These are phyloP conservation scores for Fusarium albidum DNA, from an alignment of 2,329 filamentous ascomycete species.

Conservation along the genomic window DNA sequence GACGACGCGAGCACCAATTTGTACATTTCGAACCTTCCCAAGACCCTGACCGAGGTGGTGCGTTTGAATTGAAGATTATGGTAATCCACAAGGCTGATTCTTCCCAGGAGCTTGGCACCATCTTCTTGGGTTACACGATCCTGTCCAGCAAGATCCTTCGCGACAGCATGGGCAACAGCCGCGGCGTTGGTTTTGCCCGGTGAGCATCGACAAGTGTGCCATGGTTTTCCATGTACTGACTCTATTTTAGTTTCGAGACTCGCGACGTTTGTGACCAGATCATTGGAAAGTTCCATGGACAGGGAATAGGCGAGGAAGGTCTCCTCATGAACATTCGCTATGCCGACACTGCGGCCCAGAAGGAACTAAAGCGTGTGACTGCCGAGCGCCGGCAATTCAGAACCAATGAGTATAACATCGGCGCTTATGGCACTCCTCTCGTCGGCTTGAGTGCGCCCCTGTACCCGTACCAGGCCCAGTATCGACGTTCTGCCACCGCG, in stretches of 20 bases:
- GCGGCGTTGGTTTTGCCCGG: conserved; percentile 97
- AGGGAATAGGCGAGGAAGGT: conserved; percentile 77
- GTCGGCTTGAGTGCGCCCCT: conserved; percentile 60
- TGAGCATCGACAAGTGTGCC: conserved; percentile 52
- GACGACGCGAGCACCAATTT: conserved; percentile 92
- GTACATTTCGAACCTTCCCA: conserved; percentile 96
- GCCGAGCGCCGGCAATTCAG: conserved; percentile 95
- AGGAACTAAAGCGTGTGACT: conserved; percentile 94
- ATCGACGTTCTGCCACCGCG: conserved; percentile 43
- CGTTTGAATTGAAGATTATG: conserved; percentile 43
- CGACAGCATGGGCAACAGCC: conserved; percentile 89
- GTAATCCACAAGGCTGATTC: conserved; percentile 14
- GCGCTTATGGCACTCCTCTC: conserved; percentile 70
- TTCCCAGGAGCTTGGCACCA: conserved; percentile 74
- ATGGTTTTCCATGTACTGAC: conserved; percentile 4
- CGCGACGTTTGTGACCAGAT: conserved; percentile 92
- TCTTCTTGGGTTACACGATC: conserved; percentile 82
- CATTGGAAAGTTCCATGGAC: conserved; percentile 85
- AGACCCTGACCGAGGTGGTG: conserved; percentile 89
- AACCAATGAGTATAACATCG: conserved; percentile 91
- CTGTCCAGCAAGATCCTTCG: conserved; percentile 95
- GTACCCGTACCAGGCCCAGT: conserved; percentile 49
- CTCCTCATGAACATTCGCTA: conserved; percentile 93
- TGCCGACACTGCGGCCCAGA: conserved; percentile 95
- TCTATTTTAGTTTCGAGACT: conserved; percentile 76